These are phyloP conservation scores for Wolfiporia cocos DNA, from an alignment of 1,284 basidiomycete genomes.

Conservation along the genomic window DNA sequence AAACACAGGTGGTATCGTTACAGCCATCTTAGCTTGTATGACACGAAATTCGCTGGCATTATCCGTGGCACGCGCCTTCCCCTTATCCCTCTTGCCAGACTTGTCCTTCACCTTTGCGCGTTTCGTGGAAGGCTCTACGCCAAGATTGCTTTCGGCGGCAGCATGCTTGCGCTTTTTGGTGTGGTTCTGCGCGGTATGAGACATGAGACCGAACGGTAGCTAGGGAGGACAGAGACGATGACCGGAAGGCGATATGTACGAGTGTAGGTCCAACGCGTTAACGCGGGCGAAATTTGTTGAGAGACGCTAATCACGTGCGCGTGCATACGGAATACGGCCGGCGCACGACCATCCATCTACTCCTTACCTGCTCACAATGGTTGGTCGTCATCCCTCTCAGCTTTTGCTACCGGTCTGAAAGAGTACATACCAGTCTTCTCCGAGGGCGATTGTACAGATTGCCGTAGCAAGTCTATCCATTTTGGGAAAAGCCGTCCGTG, in stretches of 20 bases:
- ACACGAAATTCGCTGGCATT: conserved; percentile 57
- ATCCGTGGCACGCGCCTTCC: conserved; percentile 32
- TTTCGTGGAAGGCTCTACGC: conserved; percentile 24
- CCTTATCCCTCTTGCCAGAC: conserved; percentile 32
- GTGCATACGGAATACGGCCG: too few species aligned
- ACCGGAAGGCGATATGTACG: background rate
- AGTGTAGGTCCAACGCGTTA: conserved; percentile 1
- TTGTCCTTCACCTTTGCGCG: conserved; percentile 12
- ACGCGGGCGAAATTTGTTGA: conserved; percentile 7
- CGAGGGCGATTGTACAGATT: conserved; percentile 79
- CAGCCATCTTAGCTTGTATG: conserved; percentile 57
- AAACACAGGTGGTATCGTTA: conserved; percentile 85
- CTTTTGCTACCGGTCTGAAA: background rate
- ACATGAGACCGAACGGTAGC: conserved; percentile 13
- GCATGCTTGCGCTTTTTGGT: conserved; percentile 52
- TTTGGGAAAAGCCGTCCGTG: conserved; percentile 87
- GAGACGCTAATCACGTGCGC: conserved; percentile 3
- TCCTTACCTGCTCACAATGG: too few species aligned
- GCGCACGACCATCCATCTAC: too few species aligned
- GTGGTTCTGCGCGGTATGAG: conserved; percentile 23
- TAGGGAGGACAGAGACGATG: background rate
- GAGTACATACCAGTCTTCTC: conserved; percentile 48
- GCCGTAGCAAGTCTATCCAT: conserved; percentile 77
- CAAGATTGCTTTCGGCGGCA: conserved; percentile 18
- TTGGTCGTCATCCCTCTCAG: too few species aligned